Base-by-base conservation (phyloP, 805 yeast genomes). In the Saccharomyces jurei region DNA sequence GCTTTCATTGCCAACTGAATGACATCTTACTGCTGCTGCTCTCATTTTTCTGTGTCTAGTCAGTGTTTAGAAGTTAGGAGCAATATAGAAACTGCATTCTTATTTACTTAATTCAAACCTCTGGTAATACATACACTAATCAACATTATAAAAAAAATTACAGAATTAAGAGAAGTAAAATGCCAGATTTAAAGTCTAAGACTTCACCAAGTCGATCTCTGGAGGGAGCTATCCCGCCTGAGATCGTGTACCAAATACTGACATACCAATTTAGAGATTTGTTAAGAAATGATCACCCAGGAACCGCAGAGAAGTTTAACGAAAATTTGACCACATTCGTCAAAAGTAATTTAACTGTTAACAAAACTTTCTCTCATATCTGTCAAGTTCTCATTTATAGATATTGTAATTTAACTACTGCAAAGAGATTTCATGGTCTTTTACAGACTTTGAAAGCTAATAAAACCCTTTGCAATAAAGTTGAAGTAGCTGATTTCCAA, bases 401-500 rank as follows among this genome's bases (percentile, higher is more conserved):
- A 60, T 85, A 84, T 62, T 83, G 87, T 57, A 79, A 81, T 51
- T 86, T 89, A 71, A 84, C 88, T 57, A 81, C 94, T 46, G 92
- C 96, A 4, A 87, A 83, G 54, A 78, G 90, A 10, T 89, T 89
- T 63, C 87, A 85, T 67, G 81, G 77, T 61, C 85, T 90, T 61
- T 74, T 88, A 48, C 75, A 71, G 55, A 79, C 87, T 57, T 68
- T 84, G 41, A 70, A 74, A 48, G 63, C 70, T n/a, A 72, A 74
- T 52, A 71, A 74, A 2, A 71, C 74, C 47, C 70, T 84, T 50
- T 84, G 86, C 17, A 79, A 76, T 56, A 58, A 63, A 41, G 92
- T 88, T 22, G 82, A 83, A 61, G 82, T 84, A 52, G 79, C 91
- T 61, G 97, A 90, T 72, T 91, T 90, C 63, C 87, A 87, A 63